phyloP scores from a whole-genome alignment of 768 basidiomycete genomes.

The Boletus pseudo-olivaceus region DNA sequence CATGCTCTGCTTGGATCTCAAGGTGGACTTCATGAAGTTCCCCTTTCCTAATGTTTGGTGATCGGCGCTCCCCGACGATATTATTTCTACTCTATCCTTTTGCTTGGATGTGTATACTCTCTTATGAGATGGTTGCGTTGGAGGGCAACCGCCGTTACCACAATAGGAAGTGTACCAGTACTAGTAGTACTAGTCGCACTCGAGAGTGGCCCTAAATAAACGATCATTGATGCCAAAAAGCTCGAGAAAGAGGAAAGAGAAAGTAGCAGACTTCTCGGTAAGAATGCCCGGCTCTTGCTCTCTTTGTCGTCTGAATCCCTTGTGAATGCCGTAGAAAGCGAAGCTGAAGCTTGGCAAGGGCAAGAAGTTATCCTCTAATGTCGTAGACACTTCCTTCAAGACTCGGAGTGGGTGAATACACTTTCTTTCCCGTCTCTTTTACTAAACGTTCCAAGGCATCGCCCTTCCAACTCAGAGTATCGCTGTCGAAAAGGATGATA shows the following conservation, averaged over 20 bases:
- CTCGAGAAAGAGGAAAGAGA: conserved; percentile 82
- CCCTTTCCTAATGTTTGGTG: conserved; percentile 29
- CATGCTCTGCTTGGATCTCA: conserved; percentile 77
- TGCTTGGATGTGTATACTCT: conserved; percentile 8
- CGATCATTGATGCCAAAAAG: conserved; percentile 70
- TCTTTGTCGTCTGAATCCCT: background rate
- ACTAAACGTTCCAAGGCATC: conserved; percentile 58
- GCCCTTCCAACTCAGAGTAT: conserved; percentile 86
- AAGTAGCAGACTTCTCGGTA: conserved; percentile 84
- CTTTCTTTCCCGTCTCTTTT: background rate
- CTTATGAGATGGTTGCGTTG: too few relatives aligned
- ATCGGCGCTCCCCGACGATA: conserved; percentile 9
- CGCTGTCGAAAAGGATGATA: conserved; percentile 47
- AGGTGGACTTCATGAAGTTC: conserved; percentile 66
- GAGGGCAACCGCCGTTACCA: background rate
- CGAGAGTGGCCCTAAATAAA: too few relatives aligned
- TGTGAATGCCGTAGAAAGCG: conserved; percentile 63
- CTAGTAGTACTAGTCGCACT: background rate
- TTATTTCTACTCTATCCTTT: background rate
- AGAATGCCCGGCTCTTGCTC: conserved; percentile 7
- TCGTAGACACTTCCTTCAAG: conserved; percentile 94
- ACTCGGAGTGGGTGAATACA: conserved; percentile 66
- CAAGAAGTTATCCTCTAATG: conserved; percentile 78
- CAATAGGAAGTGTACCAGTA: conserved; percentile 10
- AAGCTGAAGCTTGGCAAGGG: conserved; percentile 97